A percentile compares a stretch with the other conserved stretches of the same genome.
phyloP scores from a whole-genome alignment of 768 basidiomycete genomes.

The Amanita phalloides region DNA sequence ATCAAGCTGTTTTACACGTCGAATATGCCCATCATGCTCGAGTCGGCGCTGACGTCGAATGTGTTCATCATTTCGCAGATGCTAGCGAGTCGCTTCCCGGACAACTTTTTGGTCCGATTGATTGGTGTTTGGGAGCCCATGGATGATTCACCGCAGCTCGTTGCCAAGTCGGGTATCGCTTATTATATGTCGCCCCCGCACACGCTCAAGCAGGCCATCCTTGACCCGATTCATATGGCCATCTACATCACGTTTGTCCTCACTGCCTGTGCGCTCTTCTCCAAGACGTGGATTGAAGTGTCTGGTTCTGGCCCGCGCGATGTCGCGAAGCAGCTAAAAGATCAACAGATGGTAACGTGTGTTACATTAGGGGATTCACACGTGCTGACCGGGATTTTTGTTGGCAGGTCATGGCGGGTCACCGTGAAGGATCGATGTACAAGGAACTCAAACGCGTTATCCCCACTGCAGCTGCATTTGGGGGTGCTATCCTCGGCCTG shows the following conservation, averaged over 20 bases:
- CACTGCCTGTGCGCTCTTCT: constrained; percentile 91
- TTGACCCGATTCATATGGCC: constrained; percentile 90
- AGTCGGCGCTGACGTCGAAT: constrained; percentile 86
- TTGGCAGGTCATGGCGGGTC: constrained; percentile 66
- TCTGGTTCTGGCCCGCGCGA: constrained; percentile 94
- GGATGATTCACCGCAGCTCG: constrained; percentile 89
- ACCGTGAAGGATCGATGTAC: constrained; percentile 97
- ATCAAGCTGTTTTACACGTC: constrained; percentile 98
- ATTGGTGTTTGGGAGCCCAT: constrained; percentile 99
- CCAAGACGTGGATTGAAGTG: constrained; percentile 99
- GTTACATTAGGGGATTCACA: too few relatives aligned
- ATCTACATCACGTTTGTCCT: constrained; percentile 91
- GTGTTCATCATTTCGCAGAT: constrained; percentile 96
- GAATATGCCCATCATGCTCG: constrained; percentile 99
- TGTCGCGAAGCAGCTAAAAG: constrained; percentile 96
- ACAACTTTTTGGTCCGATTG: constrained; percentile 80
- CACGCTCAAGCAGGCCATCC: constrained; percentile 75
- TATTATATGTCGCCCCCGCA: constrained; percentile 99
- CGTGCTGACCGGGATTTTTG: constrained; percentile 2
- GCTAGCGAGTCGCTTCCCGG: constrained; percentile 86
- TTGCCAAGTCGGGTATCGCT: constrained; percentile 81
- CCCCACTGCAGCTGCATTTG: constrained; percentile 94
- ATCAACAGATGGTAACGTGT: constrained; percentile 81
- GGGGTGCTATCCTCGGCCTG: constrained; percentile 92
- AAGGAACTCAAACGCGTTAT: constrained; percentile 98